Percentiles rank a stretch among this genome's conserved stretches.
phyloP scores from a whole-genome alignment of 106 monocot species.

The Apostasia ramifera region DNA sequence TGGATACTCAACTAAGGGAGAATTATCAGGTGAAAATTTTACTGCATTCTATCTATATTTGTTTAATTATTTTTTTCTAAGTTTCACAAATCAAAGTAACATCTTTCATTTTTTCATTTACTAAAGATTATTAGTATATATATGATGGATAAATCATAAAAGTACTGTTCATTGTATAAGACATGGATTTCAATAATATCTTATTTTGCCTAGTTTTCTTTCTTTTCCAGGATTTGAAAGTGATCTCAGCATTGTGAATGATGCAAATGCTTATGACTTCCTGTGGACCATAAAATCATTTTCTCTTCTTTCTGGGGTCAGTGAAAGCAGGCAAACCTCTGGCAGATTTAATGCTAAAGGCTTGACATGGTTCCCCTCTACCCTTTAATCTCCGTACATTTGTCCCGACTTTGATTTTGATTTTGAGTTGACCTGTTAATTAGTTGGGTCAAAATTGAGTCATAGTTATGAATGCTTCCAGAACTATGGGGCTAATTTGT shows the following conservation, averaged over 20 bases:
- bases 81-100: no score
- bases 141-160: no score
- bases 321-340: neutral
- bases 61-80: no score
- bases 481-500: no score
- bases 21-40: neutral
- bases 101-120: no score
- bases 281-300: slow-evolving; percentile 10
- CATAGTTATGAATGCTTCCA: no score
- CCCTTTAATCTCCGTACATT: neutral
- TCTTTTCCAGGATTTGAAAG: neutral
- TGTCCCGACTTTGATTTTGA: neutral
- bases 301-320: neutral
- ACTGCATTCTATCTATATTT: neutral
- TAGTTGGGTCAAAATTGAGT: no score
- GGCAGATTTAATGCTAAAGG: slow-evolving; percentile 5
- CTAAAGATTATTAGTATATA: no score
- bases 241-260: neutral
- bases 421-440: neutral
- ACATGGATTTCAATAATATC: neutral
- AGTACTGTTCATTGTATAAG: no score
- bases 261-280: slow-evolving; percentile 3
- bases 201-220: neutral
- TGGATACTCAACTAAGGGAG: neutral
- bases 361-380: neutral